These are phyloP conservation scores for Glycine tomentella DNA, from an alignment of 306 rosid species.

Conservation along the genomic window DNA sequence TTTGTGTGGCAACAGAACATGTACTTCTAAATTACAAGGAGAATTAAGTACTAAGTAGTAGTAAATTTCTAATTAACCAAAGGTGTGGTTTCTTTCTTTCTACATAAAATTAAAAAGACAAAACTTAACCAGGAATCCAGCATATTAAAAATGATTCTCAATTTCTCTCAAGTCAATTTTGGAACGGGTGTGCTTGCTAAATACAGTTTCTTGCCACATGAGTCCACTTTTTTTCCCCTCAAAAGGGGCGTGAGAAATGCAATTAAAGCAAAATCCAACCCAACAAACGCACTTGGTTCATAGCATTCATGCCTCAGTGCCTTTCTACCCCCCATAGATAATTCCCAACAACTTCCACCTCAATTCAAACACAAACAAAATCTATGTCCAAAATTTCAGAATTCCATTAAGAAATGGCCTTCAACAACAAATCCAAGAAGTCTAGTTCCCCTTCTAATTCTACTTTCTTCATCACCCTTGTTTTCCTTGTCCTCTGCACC, in stretches of 20 bases:
- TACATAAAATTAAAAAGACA: background rate
- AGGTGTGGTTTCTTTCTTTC: slow-evolving; percentile 7
- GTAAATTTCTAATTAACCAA: background rate
- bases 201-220: slow-evolving; percentile 50
- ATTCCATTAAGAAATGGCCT: slow-evolving; percentile 62
- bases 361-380: slow-evolving; percentile 34
- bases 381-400: slow-evolving; percentile 38
- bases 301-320: slow-evolving; percentile 58
- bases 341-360: background rate
- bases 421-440: slow-evolving; percentile 66
- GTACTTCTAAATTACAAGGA: background rate
- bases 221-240: slow-evolving; percentile 38
- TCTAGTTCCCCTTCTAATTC: slow-evolving; percentile 51
- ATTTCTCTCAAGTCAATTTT: background rate
- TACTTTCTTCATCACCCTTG: slow-evolving; percentile 70
- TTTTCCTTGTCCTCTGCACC: slow-evolving; percentile 78
- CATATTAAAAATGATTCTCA: slow-evolving; percentile 28
- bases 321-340: slow-evolving; percentile 45
- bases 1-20: background rate
- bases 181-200: slow-evolving; percentile 14
- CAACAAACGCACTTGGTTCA: slow-evolving; percentile 54
- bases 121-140: slow-evolving; percentile 49
- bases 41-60: background rate
- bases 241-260: slow-evolving; percentile 65
- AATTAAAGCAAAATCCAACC: slow-evolving; percentile 48